A percentile compares a stretch with the other conserved stretches of the same genome.
Evolutionary conservation across 352 stramenopile genomes (phyloP).

Genomic region (Phytophthora meadii): DNA sequence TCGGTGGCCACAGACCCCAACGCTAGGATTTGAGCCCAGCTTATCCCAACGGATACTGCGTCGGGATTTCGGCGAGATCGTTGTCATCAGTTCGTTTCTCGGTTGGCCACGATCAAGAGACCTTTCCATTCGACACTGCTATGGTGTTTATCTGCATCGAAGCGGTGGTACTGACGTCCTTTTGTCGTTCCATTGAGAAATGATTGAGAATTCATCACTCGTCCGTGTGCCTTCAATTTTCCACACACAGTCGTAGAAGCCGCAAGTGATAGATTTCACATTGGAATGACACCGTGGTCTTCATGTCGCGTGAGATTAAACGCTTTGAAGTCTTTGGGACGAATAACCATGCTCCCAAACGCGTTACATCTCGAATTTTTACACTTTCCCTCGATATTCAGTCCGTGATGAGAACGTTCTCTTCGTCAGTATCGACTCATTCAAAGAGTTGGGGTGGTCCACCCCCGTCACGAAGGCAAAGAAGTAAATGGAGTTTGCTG

Average conservation of each 20-base stretch:
- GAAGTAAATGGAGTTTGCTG: too few species aligned
- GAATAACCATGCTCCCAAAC: conserved; percentile 31
- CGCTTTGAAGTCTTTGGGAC: conserved; percentile 12
- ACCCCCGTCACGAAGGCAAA: too few species aligned
- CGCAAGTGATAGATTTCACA: conserved; percentile 33
- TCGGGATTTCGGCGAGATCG: neutral
- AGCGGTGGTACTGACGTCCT: conserved; percentile 31
- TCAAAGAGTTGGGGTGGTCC: too few species aligned
- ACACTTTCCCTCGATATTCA: conserved; percentile 48
- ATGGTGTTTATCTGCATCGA: conserved; percentile 20
- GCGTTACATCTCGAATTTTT: conserved; percentile 14
- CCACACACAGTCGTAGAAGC: conserved; percentile 42
- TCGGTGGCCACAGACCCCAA: too few species aligned
- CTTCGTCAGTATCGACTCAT: too few species aligned
- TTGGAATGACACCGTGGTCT: conserved; percentile 17
- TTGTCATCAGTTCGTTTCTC: neutral
- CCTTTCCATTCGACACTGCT: neutral
- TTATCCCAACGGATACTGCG: too few species aligned
- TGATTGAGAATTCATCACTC: conserved; percentile 8
- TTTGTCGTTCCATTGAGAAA: conserved; percentile 30
- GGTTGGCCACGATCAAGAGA: conserved; percentile 8
- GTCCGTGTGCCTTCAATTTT: conserved; percentile 38
- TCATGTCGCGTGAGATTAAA: conserved; percentile 34
- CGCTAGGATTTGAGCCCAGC: too few species aligned
- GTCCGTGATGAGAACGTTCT: neutral